Percentiles rank a stretch among this genome's conserved stretches.
Evolutionary conservation across 805 yeast species (phyloP).

Genomic region (Ogataea pilisensis): DNA sequence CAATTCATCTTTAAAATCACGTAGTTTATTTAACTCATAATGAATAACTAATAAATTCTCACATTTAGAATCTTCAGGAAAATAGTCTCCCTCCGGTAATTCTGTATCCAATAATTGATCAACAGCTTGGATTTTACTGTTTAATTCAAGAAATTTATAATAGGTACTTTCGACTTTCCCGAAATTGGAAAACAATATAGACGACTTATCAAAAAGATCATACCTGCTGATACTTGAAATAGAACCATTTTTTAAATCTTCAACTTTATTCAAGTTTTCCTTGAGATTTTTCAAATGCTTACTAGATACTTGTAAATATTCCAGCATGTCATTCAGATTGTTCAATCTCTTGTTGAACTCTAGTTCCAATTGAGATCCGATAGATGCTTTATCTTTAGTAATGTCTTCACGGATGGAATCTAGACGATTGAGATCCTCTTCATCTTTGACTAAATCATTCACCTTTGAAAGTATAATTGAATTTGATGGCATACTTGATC

Average conservation of each 20-base stretch:
- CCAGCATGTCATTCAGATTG: slow-evolving; percentile 22
- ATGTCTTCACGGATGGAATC: slow-evolving; percentile 50
- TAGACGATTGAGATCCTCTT: slow-evolving; percentile 51
- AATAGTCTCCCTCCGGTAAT: slow-evolving; percentile 22
- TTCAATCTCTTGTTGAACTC: slow-evolving; percentile 51
- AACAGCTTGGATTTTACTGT: slow-evolving; percentile 45
- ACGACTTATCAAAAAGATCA: slow-evolving; percentile 62
- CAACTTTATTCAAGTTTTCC: slow-evolving; percentile 29
- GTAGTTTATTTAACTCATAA: slow-evolving; percentile 59
- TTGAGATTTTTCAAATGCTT: slow-evolving; percentile 48
- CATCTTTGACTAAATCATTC: slow-evolving; percentile 22
- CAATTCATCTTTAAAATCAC: slow-evolving; percentile 78
- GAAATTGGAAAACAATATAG: slow-evolving; percentile 68
- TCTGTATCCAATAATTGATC: slow-evolving; percentile 50
- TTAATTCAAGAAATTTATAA: slow-evolving; percentile 55
- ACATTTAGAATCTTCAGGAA: slow-evolving; percentile 39
- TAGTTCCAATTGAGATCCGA: slow-evolving; percentile 70
- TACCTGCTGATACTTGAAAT: slow-evolving; percentile 60
- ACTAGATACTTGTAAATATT: slow-evolving; percentile 27
- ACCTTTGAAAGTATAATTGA: slow-evolving; percentile 18
- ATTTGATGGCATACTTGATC: slow-evolving; percentile 12
- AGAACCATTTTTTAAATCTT: slow-evolving; percentile 40
- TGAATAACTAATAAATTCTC: slow-evolving; percentile 64
- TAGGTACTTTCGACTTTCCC: slow-evolving; percentile 64
- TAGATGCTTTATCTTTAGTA: slow-evolving; percentile 63